Percentiles rank a stretch among this genome's conserved stretches.
Evolutionary conservation across 2,329 filamentous ascomycete species (phyloP).

Genomic region (Sporothrix globosa): DNA sequence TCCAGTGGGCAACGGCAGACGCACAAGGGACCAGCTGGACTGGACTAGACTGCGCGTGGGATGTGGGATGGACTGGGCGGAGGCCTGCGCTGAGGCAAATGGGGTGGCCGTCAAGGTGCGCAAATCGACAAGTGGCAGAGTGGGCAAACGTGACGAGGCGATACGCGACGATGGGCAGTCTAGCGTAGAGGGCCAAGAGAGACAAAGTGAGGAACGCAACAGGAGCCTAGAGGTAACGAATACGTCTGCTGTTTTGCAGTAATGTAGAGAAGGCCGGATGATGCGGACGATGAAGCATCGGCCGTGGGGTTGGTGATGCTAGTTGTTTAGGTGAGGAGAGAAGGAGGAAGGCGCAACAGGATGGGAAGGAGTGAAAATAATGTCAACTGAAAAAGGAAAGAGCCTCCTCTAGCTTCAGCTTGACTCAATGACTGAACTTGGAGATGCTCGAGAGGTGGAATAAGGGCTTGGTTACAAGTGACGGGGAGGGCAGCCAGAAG

Average conservation of each 20-base stretch:
- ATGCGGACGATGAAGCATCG: no score
- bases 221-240: no score
- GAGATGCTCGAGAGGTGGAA: no score
- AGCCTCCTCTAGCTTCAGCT: no score
- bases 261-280: neutral
- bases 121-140: neutral
- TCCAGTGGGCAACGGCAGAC: neutral
- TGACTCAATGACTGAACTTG: no score
- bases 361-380: no score
- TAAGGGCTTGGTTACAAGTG: no score
- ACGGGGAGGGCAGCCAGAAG: no score
- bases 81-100: neutral
- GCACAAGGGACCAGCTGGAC: neutral
- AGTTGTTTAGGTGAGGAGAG: no score
- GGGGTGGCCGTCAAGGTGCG: slow-evolving; percentile 24
- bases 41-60: neutral
- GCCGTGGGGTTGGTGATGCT: no score
- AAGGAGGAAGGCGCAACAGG: no score
- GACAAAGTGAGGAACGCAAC: neutral
- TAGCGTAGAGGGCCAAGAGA: neutral
- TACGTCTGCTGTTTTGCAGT: neutral
- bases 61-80: neutral
- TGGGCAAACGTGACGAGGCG: neutral
- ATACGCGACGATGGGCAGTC: neutral
- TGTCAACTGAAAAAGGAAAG: no score